Evolutionary conservation across 352 stramenopile genomes (phyloP).

Genomic region (Phytophthora crassamura): DNA sequence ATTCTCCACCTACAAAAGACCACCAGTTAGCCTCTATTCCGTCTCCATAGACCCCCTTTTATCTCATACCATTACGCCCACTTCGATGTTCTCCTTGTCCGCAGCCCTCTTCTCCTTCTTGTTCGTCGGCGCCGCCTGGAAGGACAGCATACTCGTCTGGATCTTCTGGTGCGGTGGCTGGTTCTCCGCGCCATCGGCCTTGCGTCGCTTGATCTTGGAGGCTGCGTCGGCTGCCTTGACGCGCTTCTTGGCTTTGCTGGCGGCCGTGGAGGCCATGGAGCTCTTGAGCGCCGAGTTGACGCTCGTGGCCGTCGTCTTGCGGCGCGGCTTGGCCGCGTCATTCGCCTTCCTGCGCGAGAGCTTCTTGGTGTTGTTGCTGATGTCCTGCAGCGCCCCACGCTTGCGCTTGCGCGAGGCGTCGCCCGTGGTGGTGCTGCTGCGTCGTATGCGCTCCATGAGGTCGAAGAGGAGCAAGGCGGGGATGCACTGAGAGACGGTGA

Average conservation of each 20-base stretch:
- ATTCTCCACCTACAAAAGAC: constrained; percentile 17
- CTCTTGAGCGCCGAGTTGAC: constrained; percentile 40
- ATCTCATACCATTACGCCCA: constrained; percentile 11
- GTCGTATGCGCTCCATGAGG: constrained; percentile 27
- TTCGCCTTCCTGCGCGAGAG: constrained; percentile 40
- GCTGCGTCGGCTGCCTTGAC: constrained; percentile 42
- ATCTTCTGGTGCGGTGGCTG: constrained; percentile 51
- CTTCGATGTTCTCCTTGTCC: constrained; percentile 24
- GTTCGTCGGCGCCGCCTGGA: constrained; percentile 46
- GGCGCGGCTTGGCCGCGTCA: constrained; percentile 11
- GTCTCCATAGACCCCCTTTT: neutral
- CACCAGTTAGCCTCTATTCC: neutral
- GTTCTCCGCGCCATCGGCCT: constrained; percentile 49
- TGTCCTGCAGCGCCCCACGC: constrained; percentile 80
- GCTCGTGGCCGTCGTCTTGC: constrained; percentile 22
- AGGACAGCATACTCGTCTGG: constrained; percentile 78
- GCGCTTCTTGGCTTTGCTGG: constrained; percentile 41
- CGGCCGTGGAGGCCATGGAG: constrained; percentile 25
- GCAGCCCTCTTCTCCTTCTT: constrained; percentile 17
- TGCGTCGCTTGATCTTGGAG: constrained; percentile 58
- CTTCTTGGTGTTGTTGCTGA: constrained; percentile 77
- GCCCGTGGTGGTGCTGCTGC: constrained; percentile 15
- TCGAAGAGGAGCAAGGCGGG: neutral
- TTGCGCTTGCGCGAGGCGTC: constrained; percentile 74
- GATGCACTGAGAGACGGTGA: constrained; percentile 2